A percentile compares a stretch with the other conserved stretches of the same genome.
Evolutionary conservation across 345 rosid species (phyloP).

Genomic region (Eucalyptus brandiana): DNA sequence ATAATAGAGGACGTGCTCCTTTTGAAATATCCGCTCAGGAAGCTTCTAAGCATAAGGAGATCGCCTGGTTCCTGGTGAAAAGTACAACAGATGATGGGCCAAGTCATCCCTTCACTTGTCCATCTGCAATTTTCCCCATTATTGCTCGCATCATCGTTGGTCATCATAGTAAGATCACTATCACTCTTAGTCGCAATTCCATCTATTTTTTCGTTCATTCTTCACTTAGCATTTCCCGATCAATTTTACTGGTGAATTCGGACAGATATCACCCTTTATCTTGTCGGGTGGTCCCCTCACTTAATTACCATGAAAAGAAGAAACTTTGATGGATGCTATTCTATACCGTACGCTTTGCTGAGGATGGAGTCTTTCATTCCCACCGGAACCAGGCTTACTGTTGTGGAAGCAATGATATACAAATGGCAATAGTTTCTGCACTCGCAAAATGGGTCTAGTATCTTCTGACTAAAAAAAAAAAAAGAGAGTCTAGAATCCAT

Average conservation of each 20-base stretch:
- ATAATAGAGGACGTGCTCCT: neutral
- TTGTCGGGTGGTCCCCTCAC: neutral
- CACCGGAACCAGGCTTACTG: too few relatives aligned
- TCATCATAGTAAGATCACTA: neutral
- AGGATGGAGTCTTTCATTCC: too few relatives aligned
- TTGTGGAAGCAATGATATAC: too few relatives aligned
- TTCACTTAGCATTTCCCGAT: neutral
- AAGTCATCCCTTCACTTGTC: neutral
- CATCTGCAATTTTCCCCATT: neutral
- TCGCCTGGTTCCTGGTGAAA: neutral
- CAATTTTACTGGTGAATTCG: neutral
- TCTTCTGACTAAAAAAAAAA: too few relatives aligned
- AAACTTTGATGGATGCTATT: too few relatives aligned
- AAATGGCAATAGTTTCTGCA: too few relatives aligned
- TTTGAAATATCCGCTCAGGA: neutral
- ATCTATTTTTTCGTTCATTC: neutral
- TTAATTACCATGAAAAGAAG: too few relatives aligned
- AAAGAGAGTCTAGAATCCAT: too few relatives aligned
- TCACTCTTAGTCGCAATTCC: neutral
- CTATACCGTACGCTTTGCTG: too few relatives aligned
- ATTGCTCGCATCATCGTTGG: neutral
- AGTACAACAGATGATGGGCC: neutral
- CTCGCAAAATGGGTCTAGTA: too few relatives aligned
- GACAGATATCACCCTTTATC: neutral
- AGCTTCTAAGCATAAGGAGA: neutral